These are phyloP conservation scores for Spathaspora gorwiae DNA, from an alignment of 805 yeast species.

Conservation along the genomic window DNA sequence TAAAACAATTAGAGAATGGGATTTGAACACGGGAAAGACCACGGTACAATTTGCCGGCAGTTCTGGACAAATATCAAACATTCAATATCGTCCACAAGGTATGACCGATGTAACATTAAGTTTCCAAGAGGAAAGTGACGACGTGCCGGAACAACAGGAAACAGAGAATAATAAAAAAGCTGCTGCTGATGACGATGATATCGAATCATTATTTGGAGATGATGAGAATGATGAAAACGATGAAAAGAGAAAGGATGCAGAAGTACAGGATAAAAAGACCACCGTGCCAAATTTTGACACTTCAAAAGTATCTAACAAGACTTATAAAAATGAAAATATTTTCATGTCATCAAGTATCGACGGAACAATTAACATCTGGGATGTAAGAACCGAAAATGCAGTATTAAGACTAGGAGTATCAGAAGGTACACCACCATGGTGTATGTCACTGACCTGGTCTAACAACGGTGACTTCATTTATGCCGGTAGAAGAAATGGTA, in stretches of 20 bases:
- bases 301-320: conserved; percentile 18
- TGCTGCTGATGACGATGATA: conserved; percentile 13
- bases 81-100: conserved; percentile 66
- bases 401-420: conserved; percentile 53
- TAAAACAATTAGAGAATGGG: conserved; percentile 76
- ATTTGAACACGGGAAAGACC: conserved; percentile 65
- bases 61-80: conserved; percentile 73
- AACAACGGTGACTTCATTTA: conserved; percentile 71
- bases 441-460: conserved; percentile 87
- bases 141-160: neutral
- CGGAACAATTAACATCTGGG: conserved; percentile 83
- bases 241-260: conserved; percentile 7
- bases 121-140: conserved; percentile 14
- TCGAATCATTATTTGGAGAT: conserved; percentile 14
- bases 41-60: conserved; percentile 48
- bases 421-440: conserved; percentile 85
- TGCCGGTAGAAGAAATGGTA: conserved; percentile 86
- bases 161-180: neutral
- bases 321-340: conserved; percentile 38
- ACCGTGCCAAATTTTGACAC: conserved; percentile 8
- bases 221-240: conserved; percentile 36
- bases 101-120: conserved; percentile 38
- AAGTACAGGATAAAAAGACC: conserved; percentile 11
- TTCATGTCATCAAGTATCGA: conserved; percentile 80
- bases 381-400: conserved; percentile 47